A percentile compares a stretch with the other conserved stretches of the same genome.
phyloP scores from a whole-genome alignment of 345 rosid genomes.

The Streptanthus diversifolius region DNA sequence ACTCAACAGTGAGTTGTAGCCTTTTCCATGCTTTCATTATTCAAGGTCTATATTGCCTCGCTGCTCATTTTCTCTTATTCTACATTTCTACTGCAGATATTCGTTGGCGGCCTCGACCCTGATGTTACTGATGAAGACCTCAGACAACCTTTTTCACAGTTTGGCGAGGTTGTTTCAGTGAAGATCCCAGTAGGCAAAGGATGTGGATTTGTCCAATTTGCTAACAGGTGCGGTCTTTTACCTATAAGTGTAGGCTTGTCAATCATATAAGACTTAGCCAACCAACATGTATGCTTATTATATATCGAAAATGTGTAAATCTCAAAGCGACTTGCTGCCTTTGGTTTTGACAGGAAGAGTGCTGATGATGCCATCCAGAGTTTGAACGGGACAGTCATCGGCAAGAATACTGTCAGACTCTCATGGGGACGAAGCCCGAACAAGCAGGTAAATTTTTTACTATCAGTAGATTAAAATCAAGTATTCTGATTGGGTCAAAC shows the following conservation, averaged over 20 bases:
- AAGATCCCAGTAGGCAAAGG: conserved; percentile 95
- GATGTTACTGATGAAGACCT: conserved; percentile 84
- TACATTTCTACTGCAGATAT: conserved; percentile 54
- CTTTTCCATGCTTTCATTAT: background rate
- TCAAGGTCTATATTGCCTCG: background rate
- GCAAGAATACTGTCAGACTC: conserved; percentile 90
- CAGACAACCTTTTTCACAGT: conserved; percentile 72
- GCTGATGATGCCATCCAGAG: conserved; percentile 83
- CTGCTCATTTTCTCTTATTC: conserved; percentile 8
- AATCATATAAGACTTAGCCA: background rate
- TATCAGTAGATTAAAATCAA: background rate
- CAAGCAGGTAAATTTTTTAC: conserved; percentile 58
- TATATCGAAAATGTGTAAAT: background rate
- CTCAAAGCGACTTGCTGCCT: background rate
- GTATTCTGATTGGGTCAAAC: conserved; percentile 3
- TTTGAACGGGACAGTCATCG: conserved; percentile 72
- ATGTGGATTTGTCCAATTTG: conserved; percentile 88
- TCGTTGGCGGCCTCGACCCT: conserved; percentile 92
- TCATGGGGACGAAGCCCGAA: conserved; percentile 93
- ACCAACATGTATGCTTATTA: background rate
- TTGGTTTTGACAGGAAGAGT: conserved; percentile 51
- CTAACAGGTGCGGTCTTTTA: conserved; percentile 50
- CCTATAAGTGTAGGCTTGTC: background rate
- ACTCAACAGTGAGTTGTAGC: conserved; percentile 73
- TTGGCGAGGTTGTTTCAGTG: conserved; percentile 86